Evolutionary conservation across 2,329 filamentous ascomycete genomes (phyloP), one percentile per base, ranked within the genome.

Genomic region (Scedosporium minutisporum): DNA sequence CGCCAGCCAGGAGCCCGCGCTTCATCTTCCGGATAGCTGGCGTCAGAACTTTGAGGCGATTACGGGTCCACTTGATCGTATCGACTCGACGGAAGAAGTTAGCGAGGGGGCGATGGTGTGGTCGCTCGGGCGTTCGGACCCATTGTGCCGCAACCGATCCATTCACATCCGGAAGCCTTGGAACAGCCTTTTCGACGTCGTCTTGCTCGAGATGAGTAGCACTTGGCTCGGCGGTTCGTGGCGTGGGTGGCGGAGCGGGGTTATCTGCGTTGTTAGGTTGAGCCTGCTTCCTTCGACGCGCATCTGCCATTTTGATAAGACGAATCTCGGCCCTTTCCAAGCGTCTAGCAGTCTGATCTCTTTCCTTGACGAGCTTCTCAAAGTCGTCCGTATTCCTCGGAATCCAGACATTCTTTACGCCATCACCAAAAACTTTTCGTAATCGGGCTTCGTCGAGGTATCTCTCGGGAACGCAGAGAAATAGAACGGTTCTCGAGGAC

Each of bases 401-500:
- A 38, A 96, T 83, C 95, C 95, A 97, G 21, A 96, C 82, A 63
- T 89, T 88, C 72, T 89, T 87, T 60, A 95, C 90, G 18, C 87
- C 84, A 33, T 88, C 81, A 18, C 90, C 90, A 70, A 96, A 96
- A 70, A 93, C 87, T 59, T 83, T 82, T 51, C 86, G 84, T 58
- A 96, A 83, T 68, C 88, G 91, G 41, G 78, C 78, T 71, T 92
- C 85, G 63, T 90, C 83, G 38, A 93, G 81, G 65, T 93, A 95
- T 3, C 88, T 82, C 42, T 85, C 77, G 0, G 93, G 93, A 0
- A 96, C 91, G 1, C 89, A 89, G 0, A 92, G 89, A 74, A 96
- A 96, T n/a, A 99, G 83, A 6, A 97, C 92, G 1, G 93, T 97
- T 29, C 92, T 86, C 0, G 93, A 92, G 0, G 93, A 97, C 51